These are phyloP conservation scores for Peronosclerospora sorghi DNA, from an alignment of 352 stramenopile genomes.

Conservation along the genomic window DNA sequence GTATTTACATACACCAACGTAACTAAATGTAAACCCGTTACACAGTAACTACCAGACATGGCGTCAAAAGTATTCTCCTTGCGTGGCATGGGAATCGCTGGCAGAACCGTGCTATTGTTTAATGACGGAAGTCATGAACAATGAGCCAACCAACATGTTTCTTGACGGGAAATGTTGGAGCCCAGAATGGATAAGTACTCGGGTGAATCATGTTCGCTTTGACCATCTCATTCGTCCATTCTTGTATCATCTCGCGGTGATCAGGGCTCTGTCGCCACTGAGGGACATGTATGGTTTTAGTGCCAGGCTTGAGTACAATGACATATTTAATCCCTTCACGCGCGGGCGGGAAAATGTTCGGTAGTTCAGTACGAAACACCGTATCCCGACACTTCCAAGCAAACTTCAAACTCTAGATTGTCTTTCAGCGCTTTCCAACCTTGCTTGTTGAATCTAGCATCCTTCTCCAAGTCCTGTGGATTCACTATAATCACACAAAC, in stretches of 20 bases:
- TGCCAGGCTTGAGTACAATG: constrained; percentile 1
- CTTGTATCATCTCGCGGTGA: background rate
- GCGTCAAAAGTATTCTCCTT: constrained; percentile 3
- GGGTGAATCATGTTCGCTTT: background rate
- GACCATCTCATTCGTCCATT: background rate
- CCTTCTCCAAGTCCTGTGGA: constrained; percentile 1
- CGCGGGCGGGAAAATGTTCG: background rate
- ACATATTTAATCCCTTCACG: constrained; percentile 2
- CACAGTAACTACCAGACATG: background rate
- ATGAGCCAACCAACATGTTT: constrained; percentile 3
- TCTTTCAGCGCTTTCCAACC: background rate
- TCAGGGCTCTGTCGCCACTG: constrained; percentile 4
- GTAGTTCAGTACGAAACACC: constrained; percentile 1
- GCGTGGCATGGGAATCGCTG: background rate
- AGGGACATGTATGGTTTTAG: background rate
- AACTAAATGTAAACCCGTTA: too few relatives aligned
- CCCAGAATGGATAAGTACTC: background rate
- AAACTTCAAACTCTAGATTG: constrained; percentile 1
- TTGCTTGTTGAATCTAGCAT: constrained; percentile 4
- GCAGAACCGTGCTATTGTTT: background rate
- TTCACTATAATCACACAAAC: constrained; percentile 2
- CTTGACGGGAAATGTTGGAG: background rate
- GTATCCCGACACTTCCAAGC: background rate
- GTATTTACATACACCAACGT: too few relatives aligned
- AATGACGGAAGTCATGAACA: constrained; percentile 1